Conservation (phyloP, 305 asterid genomes). For the Solanum hybrid region DNA sequence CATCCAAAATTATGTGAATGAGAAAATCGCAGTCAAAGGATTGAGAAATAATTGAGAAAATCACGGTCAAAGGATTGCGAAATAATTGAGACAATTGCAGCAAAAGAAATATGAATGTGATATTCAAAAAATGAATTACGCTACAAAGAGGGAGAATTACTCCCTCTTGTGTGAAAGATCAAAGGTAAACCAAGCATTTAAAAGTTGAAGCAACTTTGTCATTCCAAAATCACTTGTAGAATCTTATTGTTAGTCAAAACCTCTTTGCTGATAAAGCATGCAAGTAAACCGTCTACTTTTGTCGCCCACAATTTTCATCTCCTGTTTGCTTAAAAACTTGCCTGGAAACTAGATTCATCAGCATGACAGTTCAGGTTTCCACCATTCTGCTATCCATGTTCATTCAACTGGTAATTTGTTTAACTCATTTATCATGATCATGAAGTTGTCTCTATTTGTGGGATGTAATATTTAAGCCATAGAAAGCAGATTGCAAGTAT, state of each 20-base stretch:
- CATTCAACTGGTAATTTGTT: background rate
- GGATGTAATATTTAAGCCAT: background rate
- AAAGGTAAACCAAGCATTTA: background rate
- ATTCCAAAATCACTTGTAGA: background rate
- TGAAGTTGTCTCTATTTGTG: background rate
- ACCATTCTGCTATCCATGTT: background rate
- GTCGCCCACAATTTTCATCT: background rate
- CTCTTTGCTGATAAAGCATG: background rate
- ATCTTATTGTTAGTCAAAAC: background rate
- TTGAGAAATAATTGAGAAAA: background rate
- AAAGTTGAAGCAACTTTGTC: background rate
- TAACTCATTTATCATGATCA: background rate
- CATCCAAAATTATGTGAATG: background rate
- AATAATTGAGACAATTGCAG: background rate
- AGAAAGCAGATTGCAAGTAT: background rate
- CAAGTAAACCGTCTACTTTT: background rate
- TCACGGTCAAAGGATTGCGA: background rate
- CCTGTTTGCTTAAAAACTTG: background rate
- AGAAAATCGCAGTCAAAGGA: background rate
- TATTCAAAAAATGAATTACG: background rate
- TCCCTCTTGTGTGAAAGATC: background rate
- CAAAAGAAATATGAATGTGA: background rate
- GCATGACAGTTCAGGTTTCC: background rate
- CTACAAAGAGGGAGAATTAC: background rate
- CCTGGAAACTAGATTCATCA: background rate